Evolutionary conservation across 805 yeast genomes (phyloP), one percentile per base, ranked within the genome.

Genomic region (Saturnispora ahearnii): DNA sequence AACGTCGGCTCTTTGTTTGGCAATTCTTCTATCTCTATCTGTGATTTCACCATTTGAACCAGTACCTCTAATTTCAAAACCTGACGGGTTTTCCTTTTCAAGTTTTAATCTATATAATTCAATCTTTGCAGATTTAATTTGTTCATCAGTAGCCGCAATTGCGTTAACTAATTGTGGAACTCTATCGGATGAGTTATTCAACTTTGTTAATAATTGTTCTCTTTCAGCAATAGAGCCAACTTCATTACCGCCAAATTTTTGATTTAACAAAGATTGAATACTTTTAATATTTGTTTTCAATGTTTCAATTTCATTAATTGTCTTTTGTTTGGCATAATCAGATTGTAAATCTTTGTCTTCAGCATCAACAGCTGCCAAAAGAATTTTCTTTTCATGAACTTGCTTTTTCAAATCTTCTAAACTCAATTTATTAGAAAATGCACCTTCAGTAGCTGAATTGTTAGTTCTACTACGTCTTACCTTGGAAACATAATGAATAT

Each of bases 1-100:
- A 57, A 93, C 72, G 50, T 81, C 68, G 38, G 91, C 95, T 61
- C 85, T 84, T 40, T 87, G 82, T 57, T 77, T 82, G 37, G 91
- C 93, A 58, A 85, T 84, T 55, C 85, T 77, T 52, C 85, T 77
- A 62, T 90, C 97, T 12, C 79, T 67, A 26, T 87, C 96, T 3
- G 97, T 90, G 8, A 88, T 77, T 52, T 80, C 79, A 30, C 97
- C 97, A 59, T 84, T 80, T 44, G 88, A 84, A 7, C 97, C 98
- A 5, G 93, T 78, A 4, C 96, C 97, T 28, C 73, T 71, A 45
- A 84, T 74, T 12, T 68, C 69, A 66, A 88, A 73, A 3, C 82
- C 73, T 2, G 79, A 75, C 10, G 96, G 96, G 59, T 85, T 76
- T 54, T 78, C 79, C 56, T 74, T 78, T 45, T 71, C 73, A 55